These are phyloP conservation scores for Sarocladiaceae sp. DNA, from an alignment of 2,329 filamentous ascomycete species.

Conservation along the genomic window DNA sequence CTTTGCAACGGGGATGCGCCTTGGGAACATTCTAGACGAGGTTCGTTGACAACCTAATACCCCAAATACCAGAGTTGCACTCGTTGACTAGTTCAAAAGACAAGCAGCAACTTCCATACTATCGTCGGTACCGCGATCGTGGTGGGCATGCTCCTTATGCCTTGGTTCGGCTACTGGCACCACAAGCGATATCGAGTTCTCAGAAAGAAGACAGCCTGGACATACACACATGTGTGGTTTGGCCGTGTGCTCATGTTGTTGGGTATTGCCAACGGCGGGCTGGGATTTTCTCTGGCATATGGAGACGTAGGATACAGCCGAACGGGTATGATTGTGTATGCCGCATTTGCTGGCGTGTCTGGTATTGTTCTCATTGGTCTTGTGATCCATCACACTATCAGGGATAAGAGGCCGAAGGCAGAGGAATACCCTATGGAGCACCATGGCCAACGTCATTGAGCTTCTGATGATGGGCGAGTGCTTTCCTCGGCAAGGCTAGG, in stretches of 20 bases:
- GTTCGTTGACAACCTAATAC: background rate
- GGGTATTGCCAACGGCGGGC: background rate
- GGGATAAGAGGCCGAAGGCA: background rate
- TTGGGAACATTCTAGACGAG: background rate
- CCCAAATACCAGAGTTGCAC: background rate
- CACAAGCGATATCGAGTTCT: background rate
- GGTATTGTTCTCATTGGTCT: background rate
- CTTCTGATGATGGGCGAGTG: background rate
- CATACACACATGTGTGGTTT: background rate
- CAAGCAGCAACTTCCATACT: background rate
- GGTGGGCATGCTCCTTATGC: background rate
- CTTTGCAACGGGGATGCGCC: background rate
- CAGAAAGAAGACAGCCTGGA: background rate
- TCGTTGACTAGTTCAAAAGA: background rate
- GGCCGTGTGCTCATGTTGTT: background rate
- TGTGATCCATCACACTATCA: background rate
- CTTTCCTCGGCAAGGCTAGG: background rate
- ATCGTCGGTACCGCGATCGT: background rate
- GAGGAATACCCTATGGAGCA: background rate
- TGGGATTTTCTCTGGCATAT: background rate
- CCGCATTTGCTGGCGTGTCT: background rate
- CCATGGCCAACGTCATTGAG: background rate
- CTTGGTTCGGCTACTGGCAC: background rate
- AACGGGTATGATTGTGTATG: background rate
- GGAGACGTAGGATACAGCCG: background rate